Conservation (phyloP, 768 basidiomycete species). For the Cystofilobasidium bisporidii region DNA sequence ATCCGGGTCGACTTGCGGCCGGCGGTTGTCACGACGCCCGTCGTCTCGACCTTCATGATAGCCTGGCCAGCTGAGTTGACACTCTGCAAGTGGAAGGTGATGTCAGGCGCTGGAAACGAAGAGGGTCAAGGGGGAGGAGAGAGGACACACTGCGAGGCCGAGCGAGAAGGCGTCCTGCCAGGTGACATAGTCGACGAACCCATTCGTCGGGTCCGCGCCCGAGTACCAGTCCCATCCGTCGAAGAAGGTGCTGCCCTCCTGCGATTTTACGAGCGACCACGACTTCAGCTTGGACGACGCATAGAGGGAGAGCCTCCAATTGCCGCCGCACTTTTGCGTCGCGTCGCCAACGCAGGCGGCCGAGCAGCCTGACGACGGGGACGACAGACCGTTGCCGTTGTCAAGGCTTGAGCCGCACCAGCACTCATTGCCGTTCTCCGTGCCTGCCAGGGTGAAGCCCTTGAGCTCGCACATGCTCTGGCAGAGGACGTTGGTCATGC, state of each 20-base stretch:
- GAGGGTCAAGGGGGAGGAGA: neutral
- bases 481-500: conserved; percentile 22
- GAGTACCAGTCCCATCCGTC: conserved; percentile 8
- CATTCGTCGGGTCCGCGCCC: conserved; percentile 15
- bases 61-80: conserved; percentile 9
- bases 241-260: conserved; percentile 9
- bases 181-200: conserved; percentile 15
- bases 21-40: neutral
- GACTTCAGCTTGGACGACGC: neutral
- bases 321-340: conserved; percentile 11
- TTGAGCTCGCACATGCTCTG: conserved; percentile 8
- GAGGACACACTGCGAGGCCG: neutral
- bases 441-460: neutral
- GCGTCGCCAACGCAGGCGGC: neutral
- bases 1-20: conserved; percentile 13
- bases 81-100: neutral
- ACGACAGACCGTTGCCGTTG: conserved; percentile 9
- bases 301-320: conserved; percentile 5
- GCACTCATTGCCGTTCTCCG: conserved; percentile 10
- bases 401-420: neutral
- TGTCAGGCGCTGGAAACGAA: too few species aligned
- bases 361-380: neutral
- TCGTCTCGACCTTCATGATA: conserved; percentile 19
- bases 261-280: neutral
- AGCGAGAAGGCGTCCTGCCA: neutral